A percentile compares a stretch with the other conserved stretches of the same genome.
Evolutionary conservation across 768 basidiomycete species (phyloP).

Genomic region (Pisolithus marmoratus): DNA sequence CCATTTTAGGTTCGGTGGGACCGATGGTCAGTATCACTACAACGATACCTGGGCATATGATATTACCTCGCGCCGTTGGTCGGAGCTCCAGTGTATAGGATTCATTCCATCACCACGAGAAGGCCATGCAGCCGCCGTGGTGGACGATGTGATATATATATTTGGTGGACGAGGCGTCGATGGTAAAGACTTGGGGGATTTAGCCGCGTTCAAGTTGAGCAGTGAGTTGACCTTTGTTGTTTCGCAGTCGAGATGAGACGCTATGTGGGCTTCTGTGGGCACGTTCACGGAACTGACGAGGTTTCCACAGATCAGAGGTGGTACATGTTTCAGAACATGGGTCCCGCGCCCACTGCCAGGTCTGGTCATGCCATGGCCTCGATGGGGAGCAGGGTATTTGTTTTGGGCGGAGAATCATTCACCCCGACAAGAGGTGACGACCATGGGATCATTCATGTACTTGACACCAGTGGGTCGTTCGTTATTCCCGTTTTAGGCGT

Average conservation of each 20-base stretch:
- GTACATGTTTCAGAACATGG: slow-evolving; percentile 99
- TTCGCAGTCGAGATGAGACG: not conserved
- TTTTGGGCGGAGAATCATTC: slow-evolving; percentile 92
- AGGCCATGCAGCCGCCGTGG: slow-evolving; percentile 92
- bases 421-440: slow-evolving; percentile 71
- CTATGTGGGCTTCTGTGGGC: not conserved
- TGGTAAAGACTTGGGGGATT: slow-evolving; percentile 89
- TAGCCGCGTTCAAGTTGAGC: slow-evolving; percentile 95
- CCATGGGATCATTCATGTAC: slow-evolving; percentile 74
- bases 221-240: slow-evolving; percentile 51
- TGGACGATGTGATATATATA: slow-evolving; percentile 96
- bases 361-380: slow-evolving; percentile 99
- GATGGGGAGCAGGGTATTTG: slow-evolving; percentile 81
- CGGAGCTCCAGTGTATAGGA: slow-evolving; percentile 91
- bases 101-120: slow-evolving; percentile 95
- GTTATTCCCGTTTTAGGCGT: not conserved
- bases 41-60: slow-evolving; percentile 99
- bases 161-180: slow-evolving; percentile 97
- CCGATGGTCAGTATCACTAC: slow-evolving; percentile 98
- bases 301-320: slow-evolving; percentile 76
- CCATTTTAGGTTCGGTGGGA: slow-evolving; percentile 83
- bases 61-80: slow-evolving; percentile 73
- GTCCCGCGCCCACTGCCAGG: slow-evolving; percentile 85
- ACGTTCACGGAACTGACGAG: slow-evolving; percentile 9
- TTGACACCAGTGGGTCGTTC: slow-evolving; percentile 82